A percentile compares a stretch with the other conserved stretches of the same genome.
Conservation (phyloP, 2,329 filamentous ascomycete species). For the Phoma sp. region DNA sequence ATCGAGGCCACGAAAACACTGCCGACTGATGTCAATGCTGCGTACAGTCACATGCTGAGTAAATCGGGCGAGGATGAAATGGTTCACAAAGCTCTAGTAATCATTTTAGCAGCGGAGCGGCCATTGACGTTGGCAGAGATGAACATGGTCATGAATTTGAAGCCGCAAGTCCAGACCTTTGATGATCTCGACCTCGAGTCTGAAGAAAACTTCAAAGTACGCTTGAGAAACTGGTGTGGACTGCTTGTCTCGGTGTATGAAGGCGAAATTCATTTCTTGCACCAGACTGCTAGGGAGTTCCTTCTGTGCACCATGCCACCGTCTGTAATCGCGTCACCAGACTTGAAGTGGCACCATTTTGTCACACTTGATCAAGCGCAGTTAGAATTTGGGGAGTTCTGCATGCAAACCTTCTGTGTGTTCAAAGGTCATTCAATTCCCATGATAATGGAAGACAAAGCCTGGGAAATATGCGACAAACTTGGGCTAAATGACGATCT, state of each 20-base stretch:
- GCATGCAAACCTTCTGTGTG: too few relatives aligned
- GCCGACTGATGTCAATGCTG: slow-evolving; percentile 18
- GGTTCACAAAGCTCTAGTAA: slow-evolving; percentile 15
- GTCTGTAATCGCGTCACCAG: background rate
- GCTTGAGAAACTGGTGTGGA: slow-evolving; percentile 19
- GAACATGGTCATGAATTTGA: slow-evolving; percentile 18
- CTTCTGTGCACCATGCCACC: background rate
- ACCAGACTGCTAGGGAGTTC: slow-evolving; percentile 22
- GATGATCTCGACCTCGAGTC: slow-evolving; percentile 17
- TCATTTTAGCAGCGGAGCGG: slow-evolving; percentile 19
- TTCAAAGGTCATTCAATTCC: too few relatives aligned
- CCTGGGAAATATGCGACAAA: too few relatives aligned
- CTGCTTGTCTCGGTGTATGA: slow-evolving; percentile 20
- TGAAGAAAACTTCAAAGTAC: slow-evolving; percentile 17
- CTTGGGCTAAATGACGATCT: too few relatives aligned
- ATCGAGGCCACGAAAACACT: slow-evolving; percentile 8
- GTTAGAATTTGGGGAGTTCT: too few relatives aligned
- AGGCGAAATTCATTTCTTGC: slow-evolving; percentile 19
- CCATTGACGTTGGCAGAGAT: slow-evolving; percentile 22
- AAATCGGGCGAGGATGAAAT: slow-evolving; percentile 16
- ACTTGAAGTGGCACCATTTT: background rate
- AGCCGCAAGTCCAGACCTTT: background rate
- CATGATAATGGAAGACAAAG: too few relatives aligned
- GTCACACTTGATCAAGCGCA: background rate
- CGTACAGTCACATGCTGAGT: slow-evolving; percentile 22